Conservation (phyloP, 805 yeast genomes). For the Teunomyces aglyptinius region DNA sequence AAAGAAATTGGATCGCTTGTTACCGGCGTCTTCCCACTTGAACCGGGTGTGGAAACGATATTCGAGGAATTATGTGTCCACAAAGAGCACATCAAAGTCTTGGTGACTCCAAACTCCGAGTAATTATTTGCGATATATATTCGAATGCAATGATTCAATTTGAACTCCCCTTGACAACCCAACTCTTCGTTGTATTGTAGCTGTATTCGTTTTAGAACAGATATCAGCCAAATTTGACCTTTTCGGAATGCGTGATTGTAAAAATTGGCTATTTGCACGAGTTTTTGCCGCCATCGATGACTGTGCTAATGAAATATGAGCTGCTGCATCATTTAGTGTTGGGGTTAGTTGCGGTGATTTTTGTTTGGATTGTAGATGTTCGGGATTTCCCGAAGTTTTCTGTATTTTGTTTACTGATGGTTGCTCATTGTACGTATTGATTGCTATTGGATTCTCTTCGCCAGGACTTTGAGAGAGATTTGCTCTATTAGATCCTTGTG, state of each 20-base stretch:
- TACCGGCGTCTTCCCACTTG: not conserved
- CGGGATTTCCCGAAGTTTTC: too few relatives aligned
- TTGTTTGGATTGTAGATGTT: too few relatives aligned
- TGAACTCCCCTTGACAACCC: conserved; percentile 24
- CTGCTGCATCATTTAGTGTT: too few relatives aligned
- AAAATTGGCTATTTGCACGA: too few relatives aligned
- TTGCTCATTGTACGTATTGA: not conserved
- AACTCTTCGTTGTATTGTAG: conserved; percentile 13
- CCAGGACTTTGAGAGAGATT: not conserved
- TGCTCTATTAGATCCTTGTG: conserved; percentile 3
- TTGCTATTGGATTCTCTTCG: not conserved
- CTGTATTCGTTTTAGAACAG: conserved; percentile 6
- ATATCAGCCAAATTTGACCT: conserved; percentile 10
- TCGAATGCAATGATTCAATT: conserved; percentile 24
- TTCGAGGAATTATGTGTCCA: conserved; percentile 2
- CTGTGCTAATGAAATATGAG: not conserved
- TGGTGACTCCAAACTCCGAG: not conserved
- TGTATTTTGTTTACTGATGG: not conserved
- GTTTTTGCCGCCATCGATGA: too few relatives aligned
- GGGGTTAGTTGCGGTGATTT: too few relatives aligned
- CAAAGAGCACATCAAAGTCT: conserved; percentile 6
- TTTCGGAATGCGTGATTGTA: not conserved
- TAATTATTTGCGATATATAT: conserved; percentile 1
- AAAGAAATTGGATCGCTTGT: conserved; percentile 1
- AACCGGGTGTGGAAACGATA: conserved; percentile 1